phyloP scores from a whole-genome alignment of 2,329 filamentous ascomycete genomes.

The Thielaviopsis punctulata region DNA sequence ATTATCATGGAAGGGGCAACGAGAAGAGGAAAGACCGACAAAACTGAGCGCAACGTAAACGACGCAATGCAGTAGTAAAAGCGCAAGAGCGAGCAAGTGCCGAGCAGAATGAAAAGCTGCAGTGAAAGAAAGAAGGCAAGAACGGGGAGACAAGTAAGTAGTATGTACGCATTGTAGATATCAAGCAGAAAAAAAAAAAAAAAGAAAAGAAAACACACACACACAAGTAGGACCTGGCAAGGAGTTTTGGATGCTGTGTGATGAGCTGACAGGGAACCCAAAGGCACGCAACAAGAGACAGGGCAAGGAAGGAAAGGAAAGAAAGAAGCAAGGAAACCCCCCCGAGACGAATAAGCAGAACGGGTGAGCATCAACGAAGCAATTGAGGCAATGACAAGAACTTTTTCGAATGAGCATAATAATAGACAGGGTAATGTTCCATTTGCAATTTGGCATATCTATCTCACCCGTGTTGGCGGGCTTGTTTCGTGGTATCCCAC shows the following conservation, averaged over 20 bases:
- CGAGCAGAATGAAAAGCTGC: too few species aligned
- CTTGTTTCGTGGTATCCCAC: too few species aligned
- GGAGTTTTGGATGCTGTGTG: neutral
- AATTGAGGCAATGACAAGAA: conserved; percentile 3
- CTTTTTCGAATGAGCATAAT: neutral
- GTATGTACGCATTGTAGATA: neutral
- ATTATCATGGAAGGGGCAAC: neutral
- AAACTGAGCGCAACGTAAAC: neutral
- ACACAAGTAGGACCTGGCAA: neutral
- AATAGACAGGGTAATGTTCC: neutral
- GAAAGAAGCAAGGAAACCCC: conserved; percentile 13
- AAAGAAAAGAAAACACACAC: neutral
- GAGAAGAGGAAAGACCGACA: neutral
- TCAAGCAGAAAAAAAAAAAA: neutral
- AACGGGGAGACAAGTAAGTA: too few species aligned
- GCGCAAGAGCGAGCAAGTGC: neutral
- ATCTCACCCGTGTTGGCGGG: too few species aligned
- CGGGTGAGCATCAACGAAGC: neutral
- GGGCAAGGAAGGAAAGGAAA: conserved; percentile 10
- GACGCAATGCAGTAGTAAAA: neutral
- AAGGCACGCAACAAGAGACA: neutral
- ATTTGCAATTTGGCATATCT: neutral
- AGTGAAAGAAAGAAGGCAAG: neutral
- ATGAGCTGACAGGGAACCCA: neutral
- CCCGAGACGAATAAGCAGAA: conserved; percentile 7